Conservation (phyloP, 768 basidiomycete species). For the Podaxis sp. region DNA sequence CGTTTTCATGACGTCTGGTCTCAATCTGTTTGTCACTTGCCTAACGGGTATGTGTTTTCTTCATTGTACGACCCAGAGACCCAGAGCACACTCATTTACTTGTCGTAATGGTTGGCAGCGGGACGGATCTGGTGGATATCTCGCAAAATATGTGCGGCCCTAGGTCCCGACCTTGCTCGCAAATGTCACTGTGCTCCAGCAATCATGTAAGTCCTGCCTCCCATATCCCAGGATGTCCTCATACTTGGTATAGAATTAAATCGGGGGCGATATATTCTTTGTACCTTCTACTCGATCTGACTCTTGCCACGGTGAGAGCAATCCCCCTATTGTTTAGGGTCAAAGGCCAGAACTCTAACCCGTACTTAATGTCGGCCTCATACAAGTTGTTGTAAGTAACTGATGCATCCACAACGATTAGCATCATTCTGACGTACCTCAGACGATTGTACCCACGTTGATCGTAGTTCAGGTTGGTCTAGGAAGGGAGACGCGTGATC, state of each 20-base stretch:
- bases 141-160: not conserved
- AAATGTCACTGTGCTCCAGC: not conserved
- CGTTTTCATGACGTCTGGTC: conserved; percentile 25
- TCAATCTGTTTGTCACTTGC: conserved; percentile 29
- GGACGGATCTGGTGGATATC: conserved; percentile 1
- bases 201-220: not conserved
- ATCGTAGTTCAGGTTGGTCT: conserved; percentile 6
- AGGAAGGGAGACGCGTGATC: not conserved
- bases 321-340: not conserved
- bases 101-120: not conserved
- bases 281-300: not conserved
- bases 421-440: not conserved
- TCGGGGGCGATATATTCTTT: not conserved
- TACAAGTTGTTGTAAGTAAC: conserved; percentile 1
- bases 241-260: not conserved
- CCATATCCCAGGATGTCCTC: not conserved
- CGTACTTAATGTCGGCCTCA: not conserved
- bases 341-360: not conserved
- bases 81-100: not conserved
- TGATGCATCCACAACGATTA: not conserved
- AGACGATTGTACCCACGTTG: not conserved
- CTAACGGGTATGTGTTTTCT: conserved; percentile 24
- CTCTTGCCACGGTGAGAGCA: not conserved
- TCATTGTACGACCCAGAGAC: not conserved
- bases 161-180: not conserved